Conservation (phyloP, 108 stramenopile genomes). For the Nitzschia sp. region DNA sequence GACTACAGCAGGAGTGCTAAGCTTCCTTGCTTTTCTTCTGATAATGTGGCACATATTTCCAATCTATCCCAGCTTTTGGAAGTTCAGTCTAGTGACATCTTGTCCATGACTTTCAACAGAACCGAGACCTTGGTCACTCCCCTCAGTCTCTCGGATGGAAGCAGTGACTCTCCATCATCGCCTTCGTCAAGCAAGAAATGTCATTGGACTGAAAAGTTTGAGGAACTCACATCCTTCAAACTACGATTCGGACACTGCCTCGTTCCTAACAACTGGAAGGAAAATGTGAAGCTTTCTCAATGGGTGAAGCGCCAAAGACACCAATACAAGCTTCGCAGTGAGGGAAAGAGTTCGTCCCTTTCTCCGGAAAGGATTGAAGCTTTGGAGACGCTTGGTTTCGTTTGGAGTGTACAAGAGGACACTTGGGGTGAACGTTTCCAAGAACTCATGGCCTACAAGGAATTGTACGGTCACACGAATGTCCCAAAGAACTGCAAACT, state of each 20-base stretch:
- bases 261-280: constrained; percentile 19
- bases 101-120: background rate
- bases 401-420: constrained; percentile 11
- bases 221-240: constrained; percentile 17
- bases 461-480: constrained; percentile 25
- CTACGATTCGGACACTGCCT: constrained; percentile 18
- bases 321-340: constrained; percentile 26
- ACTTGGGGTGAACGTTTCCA: constrained; percentile 28
- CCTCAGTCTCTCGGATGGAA: background rate
- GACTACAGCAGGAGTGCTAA: background rate
- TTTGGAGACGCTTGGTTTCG: constrained; percentile 13
- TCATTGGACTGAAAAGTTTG: constrained; percentile 18
- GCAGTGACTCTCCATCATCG: background rate
- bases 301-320: constrained; percentile 36
- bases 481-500: constrained; percentile 28
- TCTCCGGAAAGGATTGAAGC: constrained; percentile 1
- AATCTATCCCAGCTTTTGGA: too few species aligned
- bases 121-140: background rate
- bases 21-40: constrained; percentile 1
- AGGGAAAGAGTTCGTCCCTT: constrained; percentile 23
- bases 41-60: background rate
- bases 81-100: too few species aligned
- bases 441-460: constrained; percentile 32
- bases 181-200: background rate
- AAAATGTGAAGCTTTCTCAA: constrained; percentile 15